phyloP scores from a whole-genome alignment of 768 basidiomycete genomes.

The Russula sp. region DNA sequence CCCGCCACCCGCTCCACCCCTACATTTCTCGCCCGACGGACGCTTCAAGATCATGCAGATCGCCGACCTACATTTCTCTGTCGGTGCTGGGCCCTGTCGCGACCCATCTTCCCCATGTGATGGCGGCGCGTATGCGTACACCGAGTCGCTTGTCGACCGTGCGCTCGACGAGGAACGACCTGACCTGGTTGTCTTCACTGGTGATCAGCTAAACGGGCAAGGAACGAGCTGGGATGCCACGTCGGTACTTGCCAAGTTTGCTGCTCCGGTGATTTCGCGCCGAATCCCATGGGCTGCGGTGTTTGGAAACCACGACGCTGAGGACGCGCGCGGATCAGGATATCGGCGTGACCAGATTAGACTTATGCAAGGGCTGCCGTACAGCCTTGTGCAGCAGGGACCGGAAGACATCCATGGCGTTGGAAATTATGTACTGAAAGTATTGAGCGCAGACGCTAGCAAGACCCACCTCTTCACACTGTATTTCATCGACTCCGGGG shows the following conservation, averaged over 20 bases:
- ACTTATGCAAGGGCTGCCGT: constrained; percentile 77
- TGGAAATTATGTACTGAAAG: constrained; percentile 88
- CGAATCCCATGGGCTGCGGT: constrained; percentile 87
- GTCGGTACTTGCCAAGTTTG: constrained; percentile 87
- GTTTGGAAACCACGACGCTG: constrained; percentile 93
- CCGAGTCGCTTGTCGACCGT: constrained; percentile 64
- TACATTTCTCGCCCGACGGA: constrained; percentile 80
- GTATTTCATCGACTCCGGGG: constrained; percentile 88
- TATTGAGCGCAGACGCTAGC: constrained; percentile 82
- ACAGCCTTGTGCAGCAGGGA: constrained; percentile 76
- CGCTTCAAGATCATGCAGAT: constrained; percentile 88
- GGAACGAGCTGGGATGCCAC: constrained; percentile 85
- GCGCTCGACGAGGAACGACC: constrained; percentile 81
- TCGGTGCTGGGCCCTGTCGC: constrained; percentile 70
- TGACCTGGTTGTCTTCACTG: constrained; percentile 87
- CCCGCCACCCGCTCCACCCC: constrained; percentile 67
- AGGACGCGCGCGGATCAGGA: constrained; percentile 48
- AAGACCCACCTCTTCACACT: constrained; percentile 85
- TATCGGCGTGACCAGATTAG: constrained; percentile 62
- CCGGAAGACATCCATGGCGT: constrained; percentile 84
- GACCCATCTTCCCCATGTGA: constrained; percentile 59
- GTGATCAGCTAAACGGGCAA: constrained; percentile 94
- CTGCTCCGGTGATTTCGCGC: constrained; percentile 67
- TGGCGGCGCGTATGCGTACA: constrained; percentile 71
- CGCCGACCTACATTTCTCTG: constrained; percentile 92